Evolutionary conservation across 2,329 filamentous ascomycete genomes (phyloP).

Genomic region (Aschersonia sp.): DNA sequence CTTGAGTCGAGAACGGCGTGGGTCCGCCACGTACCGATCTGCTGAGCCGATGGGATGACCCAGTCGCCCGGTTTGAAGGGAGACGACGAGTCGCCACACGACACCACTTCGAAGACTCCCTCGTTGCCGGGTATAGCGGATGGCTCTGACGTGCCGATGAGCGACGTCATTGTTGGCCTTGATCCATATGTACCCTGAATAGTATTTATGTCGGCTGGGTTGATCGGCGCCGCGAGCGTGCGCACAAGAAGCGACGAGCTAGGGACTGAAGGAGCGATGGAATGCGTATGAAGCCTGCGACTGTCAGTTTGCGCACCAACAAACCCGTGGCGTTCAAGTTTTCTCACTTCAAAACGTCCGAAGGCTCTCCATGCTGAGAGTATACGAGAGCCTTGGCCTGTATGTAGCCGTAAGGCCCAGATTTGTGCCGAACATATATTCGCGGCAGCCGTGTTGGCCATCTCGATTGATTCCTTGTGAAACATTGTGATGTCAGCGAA

Average conservation of each 20-base stretch:
- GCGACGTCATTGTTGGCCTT: conserved; percentile 61
- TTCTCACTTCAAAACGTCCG: conserved; percentile 48
- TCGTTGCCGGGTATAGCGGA: conserved; percentile 80
- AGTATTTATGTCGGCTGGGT: conserved; percentile 95
- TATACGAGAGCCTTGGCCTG: conserved; percentile 75
- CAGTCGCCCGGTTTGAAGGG: conserved; percentile 65
- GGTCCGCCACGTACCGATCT: conserved; percentile 90
- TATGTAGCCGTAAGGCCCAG: conserved; percentile 63
- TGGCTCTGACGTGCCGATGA: conserved; percentile 63
- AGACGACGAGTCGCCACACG: conserved; percentile 42
- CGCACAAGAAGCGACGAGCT: conserved; percentile 56
- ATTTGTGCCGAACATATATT: conserved; percentile 30
- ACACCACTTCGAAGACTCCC: conserved; percentile 80
- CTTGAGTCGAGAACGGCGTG: conserved; percentile 54
- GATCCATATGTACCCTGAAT: conserved; percentile 93
- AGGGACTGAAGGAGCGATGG: conserved; percentile 62
- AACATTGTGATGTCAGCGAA: conserved; percentile 9
- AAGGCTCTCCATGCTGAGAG: conserved; percentile 59
- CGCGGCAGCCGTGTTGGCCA: conserved; percentile 8
- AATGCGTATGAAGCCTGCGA: conserved; percentile 53
- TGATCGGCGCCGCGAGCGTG: conserved; percentile 82
- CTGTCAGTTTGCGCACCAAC: not conserved
- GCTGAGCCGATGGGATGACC: conserved; percentile 75
- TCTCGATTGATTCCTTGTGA: conserved; percentile 6
- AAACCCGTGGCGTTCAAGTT: not conserved